Conservation (phyloP, 140 eudicot species). For the Artemisia princeps region DNA sequence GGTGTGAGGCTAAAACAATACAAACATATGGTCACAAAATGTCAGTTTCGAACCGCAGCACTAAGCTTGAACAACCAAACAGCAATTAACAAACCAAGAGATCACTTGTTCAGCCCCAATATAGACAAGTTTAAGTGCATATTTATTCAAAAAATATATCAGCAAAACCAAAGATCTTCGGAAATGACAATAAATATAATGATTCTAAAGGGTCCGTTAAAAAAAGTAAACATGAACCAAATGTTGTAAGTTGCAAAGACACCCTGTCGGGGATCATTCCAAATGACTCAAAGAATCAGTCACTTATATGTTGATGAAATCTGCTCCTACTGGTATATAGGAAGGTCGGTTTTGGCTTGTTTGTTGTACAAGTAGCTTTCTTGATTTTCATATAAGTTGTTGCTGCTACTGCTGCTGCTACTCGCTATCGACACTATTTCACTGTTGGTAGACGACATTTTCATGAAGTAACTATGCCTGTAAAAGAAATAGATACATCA, state of each 20-base stretch:
- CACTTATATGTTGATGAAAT: constrained; percentile 24
- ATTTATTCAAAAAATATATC: too few relatives aligned
- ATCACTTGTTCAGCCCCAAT: background rate
- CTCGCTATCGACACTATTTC: constrained; percentile 39
- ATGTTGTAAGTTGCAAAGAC: too few relatives aligned
- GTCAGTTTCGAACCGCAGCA: too few relatives aligned
- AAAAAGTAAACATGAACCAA: constrained; percentile 5
- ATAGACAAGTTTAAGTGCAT: too few relatives aligned
- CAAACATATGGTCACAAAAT: too few relatives aligned
- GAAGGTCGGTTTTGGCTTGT: constrained; percentile 58
- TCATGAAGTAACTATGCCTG: constrained; percentile 32
- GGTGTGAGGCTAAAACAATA: too few relatives aligned
- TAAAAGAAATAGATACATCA: background rate
- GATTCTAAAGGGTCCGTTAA: constrained; percentile 16
- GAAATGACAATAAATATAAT: background rate
- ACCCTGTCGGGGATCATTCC: too few relatives aligned
- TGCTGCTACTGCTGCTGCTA: constrained; percentile 26
- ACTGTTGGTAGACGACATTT: constrained; percentile 48
- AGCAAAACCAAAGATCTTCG: background rate
- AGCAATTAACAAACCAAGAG: background rate
- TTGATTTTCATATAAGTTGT: constrained; percentile 27
- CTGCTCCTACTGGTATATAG: constrained; percentile 39
- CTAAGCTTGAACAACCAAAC: background rate
- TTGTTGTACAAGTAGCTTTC: constrained; percentile 33
- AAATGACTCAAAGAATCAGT: too few relatives aligned